phyloP scores from a whole-genome alignment of 305 asterid genomes.

The Fraxinus greggii region DNA sequence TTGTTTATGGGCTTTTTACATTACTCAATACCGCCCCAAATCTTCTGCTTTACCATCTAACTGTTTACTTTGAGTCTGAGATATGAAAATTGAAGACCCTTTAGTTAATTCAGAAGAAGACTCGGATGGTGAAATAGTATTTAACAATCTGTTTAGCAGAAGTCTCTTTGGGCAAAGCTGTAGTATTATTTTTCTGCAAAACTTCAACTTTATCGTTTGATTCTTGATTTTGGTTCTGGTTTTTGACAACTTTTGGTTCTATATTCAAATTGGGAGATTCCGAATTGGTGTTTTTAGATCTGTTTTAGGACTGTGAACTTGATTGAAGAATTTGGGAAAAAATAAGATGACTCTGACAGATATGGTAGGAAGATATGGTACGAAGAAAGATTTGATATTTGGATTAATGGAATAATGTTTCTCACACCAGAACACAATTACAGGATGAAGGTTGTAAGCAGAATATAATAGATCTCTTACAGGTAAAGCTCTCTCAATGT shows the following conservation, averaged over 20 bases:
- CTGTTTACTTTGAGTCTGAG: slow-evolving; percentile 26
- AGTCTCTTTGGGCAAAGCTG: slow-evolving; percentile 19
- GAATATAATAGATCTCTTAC: no score
- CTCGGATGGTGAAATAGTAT: slow-evolving; percentile 18
- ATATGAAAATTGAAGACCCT: slow-evolving; percentile 22
- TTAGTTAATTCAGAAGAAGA: slow-evolving; percentile 28
- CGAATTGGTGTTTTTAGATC: slow-evolving; percentile 28
- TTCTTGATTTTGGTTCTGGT: not conserved
- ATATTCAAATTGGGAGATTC: slow-evolving; percentile 5
- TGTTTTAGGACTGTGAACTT: slow-evolving; percentile 37
- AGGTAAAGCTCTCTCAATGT: no score
- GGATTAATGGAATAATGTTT: no score
- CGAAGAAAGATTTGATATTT: no score
- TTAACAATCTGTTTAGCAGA: slow-evolving; percentile 19
- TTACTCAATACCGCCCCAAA: slow-evolving; percentile 9
- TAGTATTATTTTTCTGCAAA: not conserved
- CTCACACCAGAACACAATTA: no score
- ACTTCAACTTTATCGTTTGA: not conserved
- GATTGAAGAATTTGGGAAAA: slow-evolving; percentile 45
- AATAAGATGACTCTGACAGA: no score
- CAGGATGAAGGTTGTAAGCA: no score
- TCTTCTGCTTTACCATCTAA: slow-evolving; percentile 33
- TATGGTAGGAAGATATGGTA: no score
- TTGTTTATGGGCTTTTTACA: no score
- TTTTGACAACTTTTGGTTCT: slow-evolving; percentile 1